These are phyloP conservation scores for Didymella sp. DNA, from an alignment of 2,329 filamentous ascomycete genomes.

Conservation along the genomic window DNA sequence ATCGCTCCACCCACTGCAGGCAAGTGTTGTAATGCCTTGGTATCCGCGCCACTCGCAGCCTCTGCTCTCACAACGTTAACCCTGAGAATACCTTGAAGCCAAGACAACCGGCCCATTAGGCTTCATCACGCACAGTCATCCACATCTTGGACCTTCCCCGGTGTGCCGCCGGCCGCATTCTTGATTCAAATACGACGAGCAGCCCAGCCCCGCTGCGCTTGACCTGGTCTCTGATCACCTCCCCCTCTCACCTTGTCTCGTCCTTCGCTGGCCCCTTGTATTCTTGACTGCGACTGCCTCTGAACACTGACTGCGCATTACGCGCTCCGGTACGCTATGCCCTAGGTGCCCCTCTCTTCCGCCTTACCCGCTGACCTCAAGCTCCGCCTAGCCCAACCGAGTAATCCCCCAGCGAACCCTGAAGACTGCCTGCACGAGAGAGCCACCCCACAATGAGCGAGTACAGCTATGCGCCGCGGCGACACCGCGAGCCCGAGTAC, in stretches of 20 bases:
- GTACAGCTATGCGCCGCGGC: conserved; percentile 58
- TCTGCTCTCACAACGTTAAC: conserved; percentile 12
- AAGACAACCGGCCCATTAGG: conserved; percentile 12
- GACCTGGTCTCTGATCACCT: conserved; percentile 12
- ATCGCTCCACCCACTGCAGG: conserved; percentile 10
- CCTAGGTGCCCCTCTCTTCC: conserved; percentile 1
- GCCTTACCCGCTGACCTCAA: conserved; percentile 23
- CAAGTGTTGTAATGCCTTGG: conserved; percentile 11
- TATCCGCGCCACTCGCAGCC: conserved; percentile 11
- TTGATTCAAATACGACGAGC: conserved; percentile 14
- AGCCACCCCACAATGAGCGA: conserved; percentile 52
- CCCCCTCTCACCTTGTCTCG: conserved; percentile 22
- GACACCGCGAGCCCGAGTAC: conserved; percentile 59
- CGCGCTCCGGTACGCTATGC: conserved; percentile 31
- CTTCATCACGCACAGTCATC: conserved; percentile 9
- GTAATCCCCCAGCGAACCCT: conserved; percentile 19
- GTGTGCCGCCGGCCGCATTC: conserved; percentile 9
- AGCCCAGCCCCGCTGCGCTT: conserved; percentile 12
- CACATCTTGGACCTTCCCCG: conserved; percentile 9
- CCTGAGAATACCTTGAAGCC: conserved; percentile 12
- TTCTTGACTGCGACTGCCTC: conserved; percentile 20
- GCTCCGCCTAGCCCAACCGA: conserved; percentile 26
- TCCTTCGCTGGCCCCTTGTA: conserved; percentile 27
- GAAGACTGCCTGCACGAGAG: conserved; percentile 16
- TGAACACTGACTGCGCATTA: conserved; percentile 2